A percentile compares a stretch with the other conserved stretches of the same genome.
phyloP scores from a whole-genome alignment of 257 asterid genomes.

The Capsicum baccatum region DNA sequence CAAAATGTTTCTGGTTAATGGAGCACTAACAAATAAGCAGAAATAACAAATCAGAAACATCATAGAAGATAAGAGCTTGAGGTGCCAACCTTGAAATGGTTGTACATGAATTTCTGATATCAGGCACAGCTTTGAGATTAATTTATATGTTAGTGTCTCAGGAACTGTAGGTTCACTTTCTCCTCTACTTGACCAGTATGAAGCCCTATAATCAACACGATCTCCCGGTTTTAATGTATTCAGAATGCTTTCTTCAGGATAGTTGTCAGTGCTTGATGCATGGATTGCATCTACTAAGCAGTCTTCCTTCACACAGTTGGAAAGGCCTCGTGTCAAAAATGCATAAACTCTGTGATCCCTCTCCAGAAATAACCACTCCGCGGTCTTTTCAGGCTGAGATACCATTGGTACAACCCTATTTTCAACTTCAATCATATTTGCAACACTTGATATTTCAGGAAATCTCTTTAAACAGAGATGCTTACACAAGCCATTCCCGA shows the following conservation, averaged over 20 bases:
- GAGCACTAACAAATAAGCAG: constrained; percentile 19
- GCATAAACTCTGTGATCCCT: constrained; percentile 69
- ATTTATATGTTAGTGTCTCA: constrained; percentile 62
- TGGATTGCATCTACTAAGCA: constrained; percentile 66
- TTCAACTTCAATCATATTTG: constrained; percentile 44
- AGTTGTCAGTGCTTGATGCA: constrained; percentile 83
- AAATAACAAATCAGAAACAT: not conserved
- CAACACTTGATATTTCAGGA: constrained; percentile 56
- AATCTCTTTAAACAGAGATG: constrained; percentile 60
- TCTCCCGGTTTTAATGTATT: constrained; percentile 66
- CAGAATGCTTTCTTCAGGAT: constrained; percentile 73
- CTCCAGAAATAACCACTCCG: constrained; percentile 44
- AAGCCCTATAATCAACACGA: constrained; percentile 57
- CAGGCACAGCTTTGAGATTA: constrained; percentile 62
- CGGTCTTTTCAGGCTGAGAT: constrained; percentile 35
- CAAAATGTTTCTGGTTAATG: constrained; percentile 38
- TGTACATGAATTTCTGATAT: constrained; percentile 70
- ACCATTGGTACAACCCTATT: constrained; percentile 38
- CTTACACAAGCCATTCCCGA: constrained; percentile 63
- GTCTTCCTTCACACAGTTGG: constrained; percentile 40
- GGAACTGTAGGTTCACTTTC: constrained; percentile 53
- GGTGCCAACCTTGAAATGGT: constrained; percentile 76
- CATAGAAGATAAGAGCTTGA: not conserved
- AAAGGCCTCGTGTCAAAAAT: constrained; percentile 50
- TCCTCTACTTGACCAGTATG: constrained; percentile 93